Conservation (phyloP, 257 asterid genomes). For the Scutellaria baicalensis region DNA sequence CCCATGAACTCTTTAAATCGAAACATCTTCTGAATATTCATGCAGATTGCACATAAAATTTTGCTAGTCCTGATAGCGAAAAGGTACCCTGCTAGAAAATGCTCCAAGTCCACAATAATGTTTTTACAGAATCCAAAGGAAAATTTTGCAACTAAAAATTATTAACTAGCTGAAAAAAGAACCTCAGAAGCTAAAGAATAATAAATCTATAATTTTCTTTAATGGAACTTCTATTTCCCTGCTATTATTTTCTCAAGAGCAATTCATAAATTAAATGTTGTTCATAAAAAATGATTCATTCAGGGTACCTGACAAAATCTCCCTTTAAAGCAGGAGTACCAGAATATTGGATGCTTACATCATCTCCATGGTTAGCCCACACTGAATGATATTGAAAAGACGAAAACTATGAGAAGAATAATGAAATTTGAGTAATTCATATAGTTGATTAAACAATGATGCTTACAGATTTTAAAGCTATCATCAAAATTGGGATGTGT, state of each 20-base stretch:
- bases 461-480: conserved; percentile 71
- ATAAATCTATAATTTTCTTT: not conserved
- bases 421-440: not conserved
- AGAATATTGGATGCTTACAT: conserved; percentile 92
- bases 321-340: conserved; percentile 99
- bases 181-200: not conserved
- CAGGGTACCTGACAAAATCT: conserved; percentile 82
- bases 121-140: not conserved
- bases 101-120: not conserved
- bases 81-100: not conserved
- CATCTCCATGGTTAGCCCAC: conserved; percentile 99
- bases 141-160: not conserved
- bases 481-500: conserved; percentile 85
- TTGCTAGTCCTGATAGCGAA: not conserved
- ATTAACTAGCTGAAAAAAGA: not conserved
- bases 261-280: not conserved
- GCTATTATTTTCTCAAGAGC: conserved; percentile 7
- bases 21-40: not conserved
- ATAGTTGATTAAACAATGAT: conserved; percentile 1
- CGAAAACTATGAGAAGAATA: conserved; percentile 13
- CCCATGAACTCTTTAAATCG: not conserved
- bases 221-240: not conserved
- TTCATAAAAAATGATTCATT: not conserved
- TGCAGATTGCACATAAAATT: not conserved
- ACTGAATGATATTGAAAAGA: conserved; percentile 43